Base-by-base conservation (phyloP, 257 asterid genomes). In the Hygrophila difformis region DNA sequence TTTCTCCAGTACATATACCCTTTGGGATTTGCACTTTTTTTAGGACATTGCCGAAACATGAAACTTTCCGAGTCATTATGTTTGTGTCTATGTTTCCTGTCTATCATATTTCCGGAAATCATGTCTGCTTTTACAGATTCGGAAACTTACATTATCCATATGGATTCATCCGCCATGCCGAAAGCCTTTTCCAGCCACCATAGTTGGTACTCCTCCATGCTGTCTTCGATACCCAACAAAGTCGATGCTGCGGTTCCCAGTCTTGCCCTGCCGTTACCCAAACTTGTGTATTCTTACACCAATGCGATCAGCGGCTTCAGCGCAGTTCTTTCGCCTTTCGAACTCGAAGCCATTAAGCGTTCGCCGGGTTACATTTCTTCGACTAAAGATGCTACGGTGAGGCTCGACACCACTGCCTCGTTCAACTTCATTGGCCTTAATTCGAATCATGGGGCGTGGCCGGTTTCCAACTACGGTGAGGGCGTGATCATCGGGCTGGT, bases 261-360 rank as follows among this genome's bases (percentile, higher is more conserved):
- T 17, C 14, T 17, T 39, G 19, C 3, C 47, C 15, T 15, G 11
- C 41, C 44, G 29, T 20, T 0, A 21, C 62, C 72, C 1, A 62
- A 57, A 50, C 63, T 70, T 13, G 47, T 75, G 12, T 65, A 78
- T 22, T 61, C 79, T 4, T 76, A 82, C n/a, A 70, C 75, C 51
- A 49, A 72, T 11, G 83, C 74, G 12, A 63, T 81, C 28, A 65
- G 72, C 33, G 88, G 88, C 12, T 81, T 81, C 59, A 74, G 78
- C 12, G 85, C 70, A 0, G 58, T 72, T 17, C 6, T 81, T 48
- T 69, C 80, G 1, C 33, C 64, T 12, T 39, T 59, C 9, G 85
- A 81, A 52, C 42, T 77, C 0, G 29, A 57, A 21, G 41, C 57
- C 8, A 18, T 81, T n/a, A 58, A 64, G 66, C 59, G 55, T 5